Evolutionary conservation across 257 asterid species (phyloP).

Genomic region (Ilex aquifolium): DNA sequence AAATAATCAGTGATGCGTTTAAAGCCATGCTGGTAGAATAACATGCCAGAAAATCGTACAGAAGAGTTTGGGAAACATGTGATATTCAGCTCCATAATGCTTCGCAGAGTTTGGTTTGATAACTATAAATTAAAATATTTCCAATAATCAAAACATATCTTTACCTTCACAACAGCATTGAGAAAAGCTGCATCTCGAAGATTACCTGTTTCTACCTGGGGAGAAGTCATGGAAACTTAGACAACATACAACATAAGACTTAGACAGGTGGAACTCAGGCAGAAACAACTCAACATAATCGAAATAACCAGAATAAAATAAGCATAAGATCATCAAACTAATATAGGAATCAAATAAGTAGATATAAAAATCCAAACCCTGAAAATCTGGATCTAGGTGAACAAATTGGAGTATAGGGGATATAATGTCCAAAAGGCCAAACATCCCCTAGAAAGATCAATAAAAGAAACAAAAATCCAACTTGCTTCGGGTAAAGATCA

Average conservation of each 20-base stretch:
- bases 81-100: neutral
- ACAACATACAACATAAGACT: neutral
- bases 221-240: constrained; percentile 5
- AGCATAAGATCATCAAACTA: neutral
- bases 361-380: neutral
- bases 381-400: neutral
- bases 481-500: no score
- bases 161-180: constrained; percentile 91
- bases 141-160: constrained; percentile 2
- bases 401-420: neutral
- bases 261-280: no score
- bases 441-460: no score
- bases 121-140: constrained; percentile 5
- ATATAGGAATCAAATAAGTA: neutral
- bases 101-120: neutral
- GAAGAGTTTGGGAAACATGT: neutral
- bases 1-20: neutral
- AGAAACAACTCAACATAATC: no score
- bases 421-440: no score
- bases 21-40: neutral
- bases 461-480: no score
- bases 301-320: neutral
- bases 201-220: constrained; percentile 59
- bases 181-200: constrained; percentile 74
- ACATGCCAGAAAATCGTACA: neutral